These are phyloP conservation scores for Mrakia frigida DNA, from an alignment of 768 basidiomycete genomes.

Conservation along the genomic window DNA sequence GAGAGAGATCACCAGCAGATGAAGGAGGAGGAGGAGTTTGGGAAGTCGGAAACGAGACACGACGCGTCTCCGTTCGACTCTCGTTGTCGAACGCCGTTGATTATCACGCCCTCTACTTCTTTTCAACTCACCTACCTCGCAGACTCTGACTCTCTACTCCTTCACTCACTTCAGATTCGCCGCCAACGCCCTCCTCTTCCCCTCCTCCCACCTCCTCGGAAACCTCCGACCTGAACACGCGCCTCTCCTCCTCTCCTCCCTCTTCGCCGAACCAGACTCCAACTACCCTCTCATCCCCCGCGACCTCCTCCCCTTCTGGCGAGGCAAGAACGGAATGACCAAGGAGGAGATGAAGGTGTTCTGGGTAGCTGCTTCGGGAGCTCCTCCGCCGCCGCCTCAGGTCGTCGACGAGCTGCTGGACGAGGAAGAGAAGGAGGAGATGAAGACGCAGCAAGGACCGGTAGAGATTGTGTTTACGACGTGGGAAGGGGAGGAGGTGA, in stretches of 20 bases:
- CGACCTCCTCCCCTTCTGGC: slow-evolving; percentile 28
- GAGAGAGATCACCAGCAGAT: too few relatives aligned
- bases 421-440: neutral
- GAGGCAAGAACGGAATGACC: slow-evolving; percentile 15
- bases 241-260: slow-evolving; percentile 49
- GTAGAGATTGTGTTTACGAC: slow-evolving; percentile 23
- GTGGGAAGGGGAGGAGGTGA: slow-evolving; percentile 30
- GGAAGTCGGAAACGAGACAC: too few relatives aligned
- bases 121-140: too few relatives aligned
- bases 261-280: slow-evolving; percentile 7
- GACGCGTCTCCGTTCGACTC: neutral
- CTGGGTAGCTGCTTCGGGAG: neutral
- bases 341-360: slow-evolving; percentile 8
- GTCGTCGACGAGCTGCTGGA: neutral
- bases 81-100: too few relatives aligned
- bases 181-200: slow-evolving; percentile 44
- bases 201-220: slow-evolving; percentile 55
- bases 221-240: slow-evolving; percentile 57
- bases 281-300: slow-evolving; percentile 6
- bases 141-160: slow-evolving; percentile 5
- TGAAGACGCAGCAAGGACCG: slow-evolving; percentile 13
- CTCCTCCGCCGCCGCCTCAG: neutral
- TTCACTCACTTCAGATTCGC: slow-evolving; percentile 39
- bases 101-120: too few relatives aligned
- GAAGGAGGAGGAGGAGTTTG: too few relatives aligned